A percentile compares a stretch with the other conserved stretches of the same genome.
Conservation (phyloP, 176 grass and related monocot genomes). For the Puccinellia tenuiflora region DNA sequence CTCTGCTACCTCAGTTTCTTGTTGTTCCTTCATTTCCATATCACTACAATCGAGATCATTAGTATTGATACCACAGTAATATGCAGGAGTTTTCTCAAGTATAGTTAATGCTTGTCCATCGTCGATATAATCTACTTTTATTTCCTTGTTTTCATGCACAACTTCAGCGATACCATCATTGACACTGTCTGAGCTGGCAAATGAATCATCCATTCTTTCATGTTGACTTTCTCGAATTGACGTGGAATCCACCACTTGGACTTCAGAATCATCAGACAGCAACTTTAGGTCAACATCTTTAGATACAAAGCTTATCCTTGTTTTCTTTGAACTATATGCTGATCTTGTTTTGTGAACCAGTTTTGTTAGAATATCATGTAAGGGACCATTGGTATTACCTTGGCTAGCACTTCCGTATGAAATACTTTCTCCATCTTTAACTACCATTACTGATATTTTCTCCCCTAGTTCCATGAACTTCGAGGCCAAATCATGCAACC, state of each 20-base stretch:
- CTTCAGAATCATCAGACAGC: slow-evolving; percentile 61
- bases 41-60: slow-evolving; percentile 27
- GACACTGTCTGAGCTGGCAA: slow-evolving; percentile 33
- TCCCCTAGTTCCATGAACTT: slow-evolving; percentile 67
- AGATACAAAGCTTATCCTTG: slow-evolving; percentile 57
- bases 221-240: slow-evolving; percentile 29
- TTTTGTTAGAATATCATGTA: slow-evolving; percentile 69
- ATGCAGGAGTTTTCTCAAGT: slow-evolving; percentile 21
- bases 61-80: slow-evolving; percentile 18
- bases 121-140: slow-evolving; percentile 35
- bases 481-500: slow-evolving; percentile 45
- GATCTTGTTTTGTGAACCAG: slow-evolving; percentile 61
- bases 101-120: slow-evolving; percentile 29
- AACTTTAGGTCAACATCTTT: slow-evolving; percentile 72
- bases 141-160: slow-evolving; percentile 30
- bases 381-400: slow-evolving; percentile 24
- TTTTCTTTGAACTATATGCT: slow-evolving; percentile 51
- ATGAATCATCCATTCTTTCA: slow-evolving; percentile 19
- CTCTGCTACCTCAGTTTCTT: slow-evolving; percentile 37
- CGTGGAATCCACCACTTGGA: slow-evolving; percentile 34
- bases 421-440: slow-evolving; percentile 65
- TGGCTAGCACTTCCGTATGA: slow-evolving; percentile 38
- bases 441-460: slow-evolving; percentile 69
- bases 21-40: slow-evolving; percentile 25
- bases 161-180: slow-evolving; percentile 22